These are phyloP conservation scores for Morella rubra DNA, from an alignment of 306 rosid species.

Conservation along the genomic window DNA sequence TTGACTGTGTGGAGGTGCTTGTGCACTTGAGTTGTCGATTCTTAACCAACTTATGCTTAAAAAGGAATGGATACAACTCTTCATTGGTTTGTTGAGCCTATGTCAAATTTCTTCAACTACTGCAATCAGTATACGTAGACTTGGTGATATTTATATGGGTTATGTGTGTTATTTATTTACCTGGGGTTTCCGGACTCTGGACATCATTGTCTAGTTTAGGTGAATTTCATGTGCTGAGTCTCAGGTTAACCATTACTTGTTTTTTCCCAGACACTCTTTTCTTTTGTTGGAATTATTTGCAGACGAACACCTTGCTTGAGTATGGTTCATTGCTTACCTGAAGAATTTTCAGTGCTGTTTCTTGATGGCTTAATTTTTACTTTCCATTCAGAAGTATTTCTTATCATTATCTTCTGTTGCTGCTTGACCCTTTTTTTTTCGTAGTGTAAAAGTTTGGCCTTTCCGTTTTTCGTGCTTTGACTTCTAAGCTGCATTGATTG, in stretches of 20 bases:
- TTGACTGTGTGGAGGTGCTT: too few relatives aligned
- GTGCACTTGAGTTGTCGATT: neutral
- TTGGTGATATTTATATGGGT: neutral
- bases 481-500: neutral
- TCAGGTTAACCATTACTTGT: neutral
- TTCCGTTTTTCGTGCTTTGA: neutral
- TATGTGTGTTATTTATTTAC: neutral
- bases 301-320: neutral
- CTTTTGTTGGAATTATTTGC: neutral
- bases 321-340: neutral
- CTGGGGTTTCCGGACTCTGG: neutral
- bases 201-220: neutral
- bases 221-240: neutral
- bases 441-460: neutral
- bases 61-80: neutral
- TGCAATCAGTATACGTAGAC: neutral
- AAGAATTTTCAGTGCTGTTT: neutral
- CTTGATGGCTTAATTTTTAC: neutral
- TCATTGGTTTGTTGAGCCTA: neutral
- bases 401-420: neutral
- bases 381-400: neutral
- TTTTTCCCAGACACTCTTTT: neutral
- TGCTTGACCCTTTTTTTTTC: neutral
- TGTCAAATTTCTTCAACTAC: neutral
- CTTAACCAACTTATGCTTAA: neutral